Percentiles rank a stretch among this genome's conserved stretches.
These are phyloP conservation scores for Parasitella parasitica DNA, from an alignment of 371 early-diverging fungal genomes.

Conservation along the genomic window DNA sequence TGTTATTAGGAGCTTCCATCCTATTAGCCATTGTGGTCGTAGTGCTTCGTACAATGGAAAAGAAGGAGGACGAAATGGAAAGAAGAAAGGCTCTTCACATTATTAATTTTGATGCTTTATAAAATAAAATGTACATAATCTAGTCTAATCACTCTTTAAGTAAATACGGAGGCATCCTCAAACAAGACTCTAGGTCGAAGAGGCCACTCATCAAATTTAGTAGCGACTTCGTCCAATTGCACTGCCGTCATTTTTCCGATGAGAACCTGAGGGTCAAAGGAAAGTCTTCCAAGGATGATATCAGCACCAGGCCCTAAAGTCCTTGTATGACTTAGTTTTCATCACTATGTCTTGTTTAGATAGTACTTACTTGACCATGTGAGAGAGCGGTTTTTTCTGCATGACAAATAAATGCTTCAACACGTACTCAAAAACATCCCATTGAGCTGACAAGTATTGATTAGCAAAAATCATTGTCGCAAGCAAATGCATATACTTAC, in stretches of 20 bases:
- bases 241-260: constrained; percentile 53
- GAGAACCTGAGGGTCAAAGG: constrained; percentile 47
- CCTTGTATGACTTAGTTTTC: no score
- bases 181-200: constrained; percentile 48
- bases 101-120: constrained; percentile 92
- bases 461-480: background rate
- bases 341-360: no score
- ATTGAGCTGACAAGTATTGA: constrained; percentile 39
- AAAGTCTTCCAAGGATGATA: constrained; percentile 53
- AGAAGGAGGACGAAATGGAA: constrained; percentile 79
- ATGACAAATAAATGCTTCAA: constrained; percentile 54
- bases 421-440: constrained; percentile 62
- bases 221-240: constrained; percentile 58
- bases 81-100: constrained; percentile 70
- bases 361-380: constrained; percentile 55
- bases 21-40: constrained; percentile 70
- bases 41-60: constrained; percentile 74
- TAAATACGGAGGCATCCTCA: constrained; percentile 37
- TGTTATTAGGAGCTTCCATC: constrained; percentile 62
- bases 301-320: constrained; percentile 66
- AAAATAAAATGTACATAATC: constrained; percentile 18
- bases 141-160: background rate
- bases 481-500: constrained; percentile 22
- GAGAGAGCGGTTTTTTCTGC: constrained; percentile 41
- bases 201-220: constrained; percentile 65